phyloP scores from a whole-genome alignment of 306 rosid genomes.

The Biancaea sappan region DNA sequence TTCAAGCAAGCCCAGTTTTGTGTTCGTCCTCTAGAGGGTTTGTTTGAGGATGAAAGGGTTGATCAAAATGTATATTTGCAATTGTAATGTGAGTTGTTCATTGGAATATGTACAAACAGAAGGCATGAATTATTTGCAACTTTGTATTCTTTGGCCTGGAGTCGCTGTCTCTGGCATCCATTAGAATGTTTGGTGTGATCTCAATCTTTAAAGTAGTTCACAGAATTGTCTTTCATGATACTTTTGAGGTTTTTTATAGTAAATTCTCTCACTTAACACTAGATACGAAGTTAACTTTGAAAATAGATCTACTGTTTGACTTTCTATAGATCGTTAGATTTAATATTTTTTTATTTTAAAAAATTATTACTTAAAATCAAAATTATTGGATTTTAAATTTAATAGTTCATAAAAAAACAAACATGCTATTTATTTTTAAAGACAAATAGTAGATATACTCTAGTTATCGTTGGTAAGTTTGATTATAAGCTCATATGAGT shows the following conservation, averaged over 20 bases:
- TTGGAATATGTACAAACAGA: slow-evolving; percentile 56
- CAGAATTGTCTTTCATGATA: neutral
- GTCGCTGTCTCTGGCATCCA: slow-evolving; percentile 8
- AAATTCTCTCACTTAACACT: neutral
- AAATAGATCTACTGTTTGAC: too few species aligned
- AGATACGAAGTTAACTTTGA: too few species aligned
- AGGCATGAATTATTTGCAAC: slow-evolving; percentile 39
- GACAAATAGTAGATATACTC: too few species aligned
- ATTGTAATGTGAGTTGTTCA: slow-evolving; percentile 41
- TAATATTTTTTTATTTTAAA: too few species aligned
- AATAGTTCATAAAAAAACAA: too few species aligned
- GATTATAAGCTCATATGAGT: too few species aligned
- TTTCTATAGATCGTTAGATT: too few species aligned
- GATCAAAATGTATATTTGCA: slow-evolving; percentile 43
- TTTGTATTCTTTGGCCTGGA: slow-evolving; percentile 47
- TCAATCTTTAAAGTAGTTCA: neutral
- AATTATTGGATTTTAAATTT: too few species aligned
- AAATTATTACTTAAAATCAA: too few species aligned
- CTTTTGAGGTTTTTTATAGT: neutral
- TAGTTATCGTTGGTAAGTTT: too few species aligned
- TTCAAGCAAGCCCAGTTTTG: slow-evolving; percentile 61
- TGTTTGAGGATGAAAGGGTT: slow-evolving; percentile 38
- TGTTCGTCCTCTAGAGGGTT: slow-evolving; percentile 47
- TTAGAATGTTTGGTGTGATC: slow-evolving; percentile 35
- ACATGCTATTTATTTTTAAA: too few species aligned